These are phyloP conservation scores for Carex cristatella DNA, from an alignment of 176 grass and related monocot genomes.

Conservation along the genomic window DNA sequence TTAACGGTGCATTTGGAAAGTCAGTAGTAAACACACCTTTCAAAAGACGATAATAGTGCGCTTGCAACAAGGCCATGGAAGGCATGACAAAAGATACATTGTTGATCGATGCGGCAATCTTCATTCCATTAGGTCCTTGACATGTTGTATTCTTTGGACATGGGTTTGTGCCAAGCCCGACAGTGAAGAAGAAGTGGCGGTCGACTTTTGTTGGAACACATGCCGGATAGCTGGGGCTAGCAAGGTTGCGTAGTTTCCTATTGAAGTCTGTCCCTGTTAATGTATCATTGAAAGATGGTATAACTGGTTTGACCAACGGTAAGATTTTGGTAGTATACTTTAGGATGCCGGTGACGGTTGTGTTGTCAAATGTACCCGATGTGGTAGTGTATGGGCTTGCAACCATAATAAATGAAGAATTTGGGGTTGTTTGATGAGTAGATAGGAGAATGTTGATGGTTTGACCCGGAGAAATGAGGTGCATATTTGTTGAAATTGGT, in stretches of 20 bases:
- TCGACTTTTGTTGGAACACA: conserved; percentile 38
- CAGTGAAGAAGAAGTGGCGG: conserved; percentile 49
- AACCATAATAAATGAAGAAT: conserved; percentile 47
- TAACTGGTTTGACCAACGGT: conserved; percentile 5
- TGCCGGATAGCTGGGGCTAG: conserved; percentile 29
- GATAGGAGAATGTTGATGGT: conserved; percentile 70
- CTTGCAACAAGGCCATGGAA: conserved; percentile 38
- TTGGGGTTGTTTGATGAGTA: neutral
- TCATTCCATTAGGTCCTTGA: conserved; percentile 67
- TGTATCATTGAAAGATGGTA: conserved; percentile 64
- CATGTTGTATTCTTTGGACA: conserved; percentile 63
- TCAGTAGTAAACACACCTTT: conserved; percentile 47
- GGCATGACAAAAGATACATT: conserved; percentile 57
- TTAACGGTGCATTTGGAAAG: conserved; percentile 42
- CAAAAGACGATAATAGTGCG: conserved; percentile 45
- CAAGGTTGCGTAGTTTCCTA: conserved; percentile 41
- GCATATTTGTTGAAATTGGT: conserved; percentile 32
- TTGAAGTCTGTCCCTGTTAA: conserved; percentile 32
- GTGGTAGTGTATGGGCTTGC: conserved; percentile 52
- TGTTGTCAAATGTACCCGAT: conserved; percentile 66
- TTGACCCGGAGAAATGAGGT: conserved; percentile 66
- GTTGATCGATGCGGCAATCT: conserved; percentile 62
- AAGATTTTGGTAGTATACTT: conserved; percentile 25
- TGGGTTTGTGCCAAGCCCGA: conserved; percentile 55
- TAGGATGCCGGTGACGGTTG: conserved; percentile 43